Evolutionary conservation across 306 rosid species (phyloP), one percentile per base, ranked within the genome.

Genomic region (Quercus dentata): DNA sequence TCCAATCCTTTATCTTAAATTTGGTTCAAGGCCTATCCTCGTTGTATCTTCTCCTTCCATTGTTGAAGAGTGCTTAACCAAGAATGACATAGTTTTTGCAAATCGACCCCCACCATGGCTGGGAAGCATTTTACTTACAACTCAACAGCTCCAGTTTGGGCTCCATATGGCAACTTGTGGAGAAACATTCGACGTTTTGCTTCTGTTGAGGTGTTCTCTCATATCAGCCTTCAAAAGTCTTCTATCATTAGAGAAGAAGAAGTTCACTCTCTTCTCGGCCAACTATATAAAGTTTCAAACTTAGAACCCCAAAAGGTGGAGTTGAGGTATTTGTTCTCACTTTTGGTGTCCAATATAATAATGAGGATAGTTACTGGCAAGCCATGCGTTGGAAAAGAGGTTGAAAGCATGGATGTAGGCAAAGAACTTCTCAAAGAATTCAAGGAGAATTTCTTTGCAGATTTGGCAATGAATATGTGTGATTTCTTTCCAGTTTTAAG

Each of bases 71-170:
- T 80, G 87, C 82, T 75, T 84, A 23, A 59, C 82, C 5, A 76
- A 77, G 55, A 78, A 77, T 28, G 91, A 88, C n/a, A 44, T 83
- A 17, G 33, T 76, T 15, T 85, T 88, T 3, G 91, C 87, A n/a
- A 81, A 83, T 74, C 89, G 89, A 3, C 87, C 90, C 56, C 6
- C 2, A 68, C 87, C 17, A 78, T 85, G 1, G 79, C 76, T 0
- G 89, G 78, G 0, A 81, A 85, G 18, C 74, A 75, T 71, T 79
- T 85, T 13, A 79, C 80, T 4, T 78, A 78, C 74, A 85, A 83
- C 77, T 18, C 20, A 52, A 78, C 7, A 5, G 30, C 79, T 8
- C 3, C 70, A 5, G 69, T 56, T 6, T 64, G 35, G 69, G 49
- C 82, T 6, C 55, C 83, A 20, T 78, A 83, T 14, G 84, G 85